These are phyloP conservation scores for Boletus sp. DNA, from an alignment of 768 basidiomycete species.

Conservation along the genomic window DNA sequence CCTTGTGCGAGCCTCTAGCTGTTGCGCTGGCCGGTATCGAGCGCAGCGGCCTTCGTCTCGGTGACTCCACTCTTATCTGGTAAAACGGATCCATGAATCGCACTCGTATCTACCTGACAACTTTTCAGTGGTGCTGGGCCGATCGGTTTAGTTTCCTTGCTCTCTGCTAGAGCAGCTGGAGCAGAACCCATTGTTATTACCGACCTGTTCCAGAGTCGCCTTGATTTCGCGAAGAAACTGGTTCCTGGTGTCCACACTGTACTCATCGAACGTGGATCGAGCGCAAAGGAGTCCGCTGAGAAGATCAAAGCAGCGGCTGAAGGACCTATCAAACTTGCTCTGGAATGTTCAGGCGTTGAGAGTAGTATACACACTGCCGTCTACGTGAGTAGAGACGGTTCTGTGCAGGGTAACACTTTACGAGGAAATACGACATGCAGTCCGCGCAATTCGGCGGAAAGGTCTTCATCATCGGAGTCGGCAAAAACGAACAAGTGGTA, in stretches of 20 bases:
- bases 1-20: slow-evolving; percentile 63
- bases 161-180: slow-evolving; percentile 64
- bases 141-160: slow-evolving; percentile 58
- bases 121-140: slow-evolving; percentile 58
- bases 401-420: background rate
- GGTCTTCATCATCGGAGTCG: slow-evolving; percentile 69
- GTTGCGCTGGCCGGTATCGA: slow-evolving; percentile 69
- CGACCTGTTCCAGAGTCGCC: slow-evolving; percentile 59
- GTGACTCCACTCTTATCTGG: slow-evolving; percentile 63
- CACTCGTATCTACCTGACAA: slow-evolving; percentile 12
- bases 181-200: slow-evolving; percentile 70
- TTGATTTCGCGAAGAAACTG: slow-evolving; percentile 63
- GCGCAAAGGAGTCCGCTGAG: slow-evolving; percentile 48
- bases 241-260: slow-evolving; percentile 58
- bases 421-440: slow-evolving; percentile 26
- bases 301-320: slow-evolving; percentile 52
- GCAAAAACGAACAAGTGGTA: slow-evolving; percentile 59
- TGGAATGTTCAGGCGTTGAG: slow-evolving; percentile 67
- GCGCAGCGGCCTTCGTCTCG: slow-evolving; percentile 59
- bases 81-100: slow-evolving; percentile 19
- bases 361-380: slow-evolving; percentile 59
- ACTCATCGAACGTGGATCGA: slow-evolving; percentile 45
- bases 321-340: slow-evolving; percentile 45
- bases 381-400: slow-evolving; percentile 37
- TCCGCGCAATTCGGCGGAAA: slow-evolving; percentile 64